Conservation (phyloP, 345 rosid species). For the Sonneratia alba region DNA sequence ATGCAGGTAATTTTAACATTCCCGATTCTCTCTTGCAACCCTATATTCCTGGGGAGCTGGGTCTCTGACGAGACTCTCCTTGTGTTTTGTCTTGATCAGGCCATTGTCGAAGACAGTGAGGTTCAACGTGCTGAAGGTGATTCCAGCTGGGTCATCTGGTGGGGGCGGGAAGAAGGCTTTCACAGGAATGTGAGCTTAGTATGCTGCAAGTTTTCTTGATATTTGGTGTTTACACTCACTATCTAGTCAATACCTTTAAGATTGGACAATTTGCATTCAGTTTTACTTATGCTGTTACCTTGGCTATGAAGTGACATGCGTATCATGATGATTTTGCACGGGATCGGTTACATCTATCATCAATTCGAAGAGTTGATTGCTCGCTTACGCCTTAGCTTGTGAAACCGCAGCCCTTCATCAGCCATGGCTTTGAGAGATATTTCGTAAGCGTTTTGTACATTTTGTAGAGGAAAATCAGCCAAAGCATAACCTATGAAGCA, state of each 20-base stretch:
- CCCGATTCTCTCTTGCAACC: background rate
- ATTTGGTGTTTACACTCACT: background rate
- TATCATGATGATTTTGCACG: background rate
- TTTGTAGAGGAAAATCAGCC: too few species aligned
- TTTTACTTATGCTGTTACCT: background rate
- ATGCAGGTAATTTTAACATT: background rate
- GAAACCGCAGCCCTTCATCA: too few species aligned
- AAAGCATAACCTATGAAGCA: too few species aligned
- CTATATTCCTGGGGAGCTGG: background rate
- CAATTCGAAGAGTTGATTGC: too few species aligned
- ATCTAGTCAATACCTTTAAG: background rate
- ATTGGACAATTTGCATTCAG: background rate
- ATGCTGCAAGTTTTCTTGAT: background rate
- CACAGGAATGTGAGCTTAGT: background rate
- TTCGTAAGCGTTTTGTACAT: too few species aligned
- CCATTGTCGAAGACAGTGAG: background rate
- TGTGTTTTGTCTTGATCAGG: background rate
- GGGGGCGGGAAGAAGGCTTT: background rate
- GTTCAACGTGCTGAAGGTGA: background rate
- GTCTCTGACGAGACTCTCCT: background rate
- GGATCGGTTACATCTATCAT: background rate
- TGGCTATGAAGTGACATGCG: background rate
- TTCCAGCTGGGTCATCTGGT: background rate
- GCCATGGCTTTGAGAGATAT: too few species aligned
- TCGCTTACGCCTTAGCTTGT: too few species aligned